Percentiles rank a stretch among this genome's conserved stretches.
Evolutionary conservation across 2,329 filamentous ascomycete genomes (phyloP).

Genomic region (Xylariaceae sp.): DNA sequence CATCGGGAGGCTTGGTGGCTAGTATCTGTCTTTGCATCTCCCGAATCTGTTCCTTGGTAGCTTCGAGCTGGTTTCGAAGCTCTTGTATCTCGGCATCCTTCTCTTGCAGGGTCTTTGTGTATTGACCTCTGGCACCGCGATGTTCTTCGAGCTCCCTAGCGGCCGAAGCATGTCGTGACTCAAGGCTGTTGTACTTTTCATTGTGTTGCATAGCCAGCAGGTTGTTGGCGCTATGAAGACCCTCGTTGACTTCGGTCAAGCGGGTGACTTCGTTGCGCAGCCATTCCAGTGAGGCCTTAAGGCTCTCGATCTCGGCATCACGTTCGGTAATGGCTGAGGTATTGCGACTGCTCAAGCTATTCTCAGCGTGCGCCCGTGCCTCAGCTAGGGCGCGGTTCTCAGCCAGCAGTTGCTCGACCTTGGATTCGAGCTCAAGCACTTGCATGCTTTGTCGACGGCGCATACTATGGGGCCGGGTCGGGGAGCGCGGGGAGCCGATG

Average conservation of each 20-base stretch:
- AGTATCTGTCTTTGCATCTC: slow-evolving; percentile 56
- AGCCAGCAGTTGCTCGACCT: slow-evolving; percentile 75
- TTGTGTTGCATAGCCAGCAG: slow-evolving; percentile 73
- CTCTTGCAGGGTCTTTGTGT: slow-evolving; percentile 63
- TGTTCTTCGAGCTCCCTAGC: slow-evolving; percentile 66
- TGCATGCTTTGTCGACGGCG: slow-evolving; percentile 97
- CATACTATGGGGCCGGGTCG: slow-evolving; percentile 91
- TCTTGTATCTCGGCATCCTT: slow-evolving; percentile 81
- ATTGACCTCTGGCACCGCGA: slow-evolving; percentile 58
- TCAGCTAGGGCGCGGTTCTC: slow-evolving; percentile 81
- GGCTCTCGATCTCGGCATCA: slow-evolving; percentile 79
- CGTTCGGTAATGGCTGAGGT: slow-evolving; percentile 72
- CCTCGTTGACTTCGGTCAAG: slow-evolving; percentile 77
- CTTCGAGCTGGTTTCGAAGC: slow-evolving; percentile 73
- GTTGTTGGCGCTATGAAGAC: slow-evolving; percentile 71
- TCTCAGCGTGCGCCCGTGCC: slow-evolving; percentile 66
- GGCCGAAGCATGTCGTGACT: slow-evolving; percentile 62
- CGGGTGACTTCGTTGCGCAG: slow-evolving; percentile 78
- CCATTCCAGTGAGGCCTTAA: slow-evolving; percentile 73
- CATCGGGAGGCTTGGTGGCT: slow-evolving; percentile 55
- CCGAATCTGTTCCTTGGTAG: slow-evolving; percentile 60
- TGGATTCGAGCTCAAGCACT: slow-evolving; percentile 83
- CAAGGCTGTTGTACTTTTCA: slow-evolving; percentile 63
- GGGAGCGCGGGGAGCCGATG: slow-evolving; percentile 82
- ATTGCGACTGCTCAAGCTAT: slow-evolving; percentile 59